phyloP scores from a whole-genome alignment of 371 early-diverging fungal genomes.

The Mortierella sp. region DNA sequence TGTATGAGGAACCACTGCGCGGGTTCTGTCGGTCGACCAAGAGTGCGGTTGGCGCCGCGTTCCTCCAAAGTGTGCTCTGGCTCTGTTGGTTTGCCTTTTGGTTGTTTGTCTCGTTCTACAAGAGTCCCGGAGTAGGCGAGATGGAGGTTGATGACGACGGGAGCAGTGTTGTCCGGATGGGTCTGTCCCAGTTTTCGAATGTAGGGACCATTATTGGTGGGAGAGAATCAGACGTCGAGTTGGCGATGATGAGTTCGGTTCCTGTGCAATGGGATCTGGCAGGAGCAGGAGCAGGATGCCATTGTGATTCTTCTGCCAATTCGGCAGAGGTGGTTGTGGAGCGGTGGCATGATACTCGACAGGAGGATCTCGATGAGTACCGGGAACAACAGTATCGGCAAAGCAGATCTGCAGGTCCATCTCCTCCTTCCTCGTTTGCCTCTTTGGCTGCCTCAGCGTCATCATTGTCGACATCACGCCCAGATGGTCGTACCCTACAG shows the following conservation, averaged over 20 bases:
- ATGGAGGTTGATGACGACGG: neutral
- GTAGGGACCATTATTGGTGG: neutral
- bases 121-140: neutral
- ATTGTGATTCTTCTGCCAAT: neutral
- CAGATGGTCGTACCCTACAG: neutral
- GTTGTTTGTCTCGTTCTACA: conserved; percentile 19
- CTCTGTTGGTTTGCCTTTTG: conserved; percentile 27
- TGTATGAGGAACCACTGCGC: conserved; percentile 1
- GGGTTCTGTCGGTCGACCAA: conserved; percentile 15
- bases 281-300: neutral
- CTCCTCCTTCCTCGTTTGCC: neutral
- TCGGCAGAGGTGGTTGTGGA: neutral
- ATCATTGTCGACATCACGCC: neutral
- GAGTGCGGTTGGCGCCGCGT: conserved; percentile 13
- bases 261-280: neutral
- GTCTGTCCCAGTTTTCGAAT: neutral
- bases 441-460: neutral
- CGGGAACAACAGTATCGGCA: neutral
- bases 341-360: neutral
- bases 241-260: neutral
- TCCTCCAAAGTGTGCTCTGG: conserved; percentile 29
- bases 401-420: neutral
- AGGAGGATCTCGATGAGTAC: neutral
- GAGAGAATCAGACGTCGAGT: neutral
- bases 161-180: conserved; percentile 6